phyloP scores from a whole-genome alignment of 2,329 filamentous ascomycete genomes.

The Catunica adiposa region DNA sequence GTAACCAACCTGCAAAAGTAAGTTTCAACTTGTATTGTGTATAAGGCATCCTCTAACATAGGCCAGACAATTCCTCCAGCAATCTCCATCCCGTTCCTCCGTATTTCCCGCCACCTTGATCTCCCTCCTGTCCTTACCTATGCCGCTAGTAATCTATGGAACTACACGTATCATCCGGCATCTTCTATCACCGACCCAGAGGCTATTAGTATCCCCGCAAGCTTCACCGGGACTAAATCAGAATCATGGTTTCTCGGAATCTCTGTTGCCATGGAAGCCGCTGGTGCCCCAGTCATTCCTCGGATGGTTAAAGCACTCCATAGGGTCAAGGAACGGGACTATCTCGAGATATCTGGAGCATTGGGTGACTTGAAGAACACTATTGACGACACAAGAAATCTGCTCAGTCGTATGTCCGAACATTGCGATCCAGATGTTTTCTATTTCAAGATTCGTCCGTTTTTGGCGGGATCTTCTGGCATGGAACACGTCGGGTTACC shows the following conservation, averaged over 20 bases:
- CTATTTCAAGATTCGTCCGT: slow-evolving; percentile 86
- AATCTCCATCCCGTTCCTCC: slow-evolving; percentile 66
- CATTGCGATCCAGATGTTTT: slow-evolving; percentile 88
- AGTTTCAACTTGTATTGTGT: background rate
- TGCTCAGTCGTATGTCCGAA: slow-evolving; percentile 85
- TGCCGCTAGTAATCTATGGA: slow-evolving; percentile 83
- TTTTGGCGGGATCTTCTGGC: slow-evolving; percentile 90
- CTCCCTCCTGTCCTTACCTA: slow-evolving; percentile 88
- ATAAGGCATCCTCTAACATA: background rate
- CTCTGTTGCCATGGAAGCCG: slow-evolving; percentile 86
- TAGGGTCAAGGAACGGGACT: slow-evolving; percentile 56
- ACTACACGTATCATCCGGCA: slow-evolving; percentile 74
- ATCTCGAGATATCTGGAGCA: slow-evolving; percentile 51
- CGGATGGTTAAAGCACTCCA: slow-evolving; percentile 76
- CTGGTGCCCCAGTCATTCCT: slow-evolving; percentile 70
- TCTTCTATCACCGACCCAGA: slow-evolving; percentile 38
- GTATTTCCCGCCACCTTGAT: slow-evolving; percentile 61
- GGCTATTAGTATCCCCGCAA: slow-evolving; percentile 73
- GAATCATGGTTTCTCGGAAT: slow-evolving; percentile 99
- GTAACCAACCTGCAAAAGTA: slow-evolving; percentile 51
- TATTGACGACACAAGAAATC: slow-evolving; percentile 61
- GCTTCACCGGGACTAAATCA: slow-evolving; percentile 85
- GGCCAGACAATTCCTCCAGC: slow-evolving; percentile 56
- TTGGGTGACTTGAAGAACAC: slow-evolving; percentile 69
- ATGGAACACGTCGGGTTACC: slow-evolving; percentile 90